Evolutionary conservation across 805 yeast species (phyloP).

Genomic region (Kodamaea nitidulidarum): DNA sequence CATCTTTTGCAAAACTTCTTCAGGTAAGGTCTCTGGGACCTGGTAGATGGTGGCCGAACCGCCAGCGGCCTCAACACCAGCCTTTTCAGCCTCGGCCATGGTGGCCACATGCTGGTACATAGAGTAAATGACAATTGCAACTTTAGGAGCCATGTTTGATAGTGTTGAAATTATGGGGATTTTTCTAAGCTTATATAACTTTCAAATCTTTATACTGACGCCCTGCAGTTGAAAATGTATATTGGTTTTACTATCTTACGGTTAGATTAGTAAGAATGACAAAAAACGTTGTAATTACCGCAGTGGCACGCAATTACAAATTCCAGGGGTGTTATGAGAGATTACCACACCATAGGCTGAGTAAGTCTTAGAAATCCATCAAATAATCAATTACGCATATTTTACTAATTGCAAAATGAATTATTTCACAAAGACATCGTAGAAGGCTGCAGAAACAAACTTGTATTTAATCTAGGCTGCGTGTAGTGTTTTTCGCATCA

Average conservation of each 20-base stretch:
- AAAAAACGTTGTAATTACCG: too few relatives aligned
- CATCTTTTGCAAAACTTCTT: conserved; percentile 51
- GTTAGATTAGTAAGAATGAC: not conserved
- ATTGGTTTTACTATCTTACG: not conserved
- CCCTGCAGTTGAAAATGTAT: too few relatives aligned
- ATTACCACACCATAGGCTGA: too few relatives aligned
- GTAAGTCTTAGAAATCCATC: too few relatives aligned
- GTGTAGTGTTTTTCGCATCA: not conserved
- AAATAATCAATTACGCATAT: not conserved
- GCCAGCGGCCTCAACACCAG: conserved; percentile 70
- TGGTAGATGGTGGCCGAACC: conserved; percentile 65
- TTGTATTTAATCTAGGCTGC: not conserved
- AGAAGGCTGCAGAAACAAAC: not conserved
- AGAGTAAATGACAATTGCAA: conserved; percentile 56
- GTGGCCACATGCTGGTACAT: conserved; percentile 70
- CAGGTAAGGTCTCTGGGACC: conserved; percentile 69
- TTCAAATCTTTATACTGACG: too few relatives aligned
- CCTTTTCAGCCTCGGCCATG: conserved; percentile 62
- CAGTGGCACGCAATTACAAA: too few relatives aligned
- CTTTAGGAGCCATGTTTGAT: conserved; percentile 27
- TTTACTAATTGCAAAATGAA: not conserved
- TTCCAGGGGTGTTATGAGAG: too few relatives aligned
- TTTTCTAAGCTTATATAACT: too few relatives aligned
- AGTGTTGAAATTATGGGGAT: not conserved
- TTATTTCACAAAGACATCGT: too few relatives aligned